These are phyloP conservation scores for Macrocybe gigantea DNA, from an alignment of 768 basidiomycete genomes.

Conservation along the genomic window DNA sequence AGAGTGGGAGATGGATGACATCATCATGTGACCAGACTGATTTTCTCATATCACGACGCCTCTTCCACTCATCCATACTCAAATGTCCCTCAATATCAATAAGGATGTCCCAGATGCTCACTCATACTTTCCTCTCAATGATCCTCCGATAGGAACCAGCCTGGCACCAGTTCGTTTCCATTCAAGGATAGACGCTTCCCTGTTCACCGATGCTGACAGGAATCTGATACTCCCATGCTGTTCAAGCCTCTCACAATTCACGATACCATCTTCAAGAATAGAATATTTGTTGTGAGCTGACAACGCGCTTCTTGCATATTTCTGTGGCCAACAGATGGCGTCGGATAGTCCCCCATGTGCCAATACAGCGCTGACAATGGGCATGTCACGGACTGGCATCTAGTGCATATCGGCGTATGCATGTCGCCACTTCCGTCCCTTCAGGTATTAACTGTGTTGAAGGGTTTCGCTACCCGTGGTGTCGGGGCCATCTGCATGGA, in stretches of 20 bases:
- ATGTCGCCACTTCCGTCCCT: background rate
- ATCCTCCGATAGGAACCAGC: conserved; percentile 45
- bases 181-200: background rate
- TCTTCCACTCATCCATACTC: background rate
- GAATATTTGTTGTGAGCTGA: conserved; percentile 56
- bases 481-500: conserved; percentile 68
- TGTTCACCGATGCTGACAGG: conserved; percentile 28
- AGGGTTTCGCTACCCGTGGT: conserved; percentile 67
- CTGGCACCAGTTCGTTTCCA: conserved; percentile 9
- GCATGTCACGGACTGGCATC: conserved; percentile 77
- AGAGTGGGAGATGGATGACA: background rate
- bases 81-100: conserved; percentile 31
- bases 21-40: background rate
- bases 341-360: conserved; percentile 67
- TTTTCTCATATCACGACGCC: background rate
- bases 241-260: conserved; percentile 64
- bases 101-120: conserved; percentile 40
- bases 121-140: conserved; percentile 56
- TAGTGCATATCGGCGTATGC: conserved; percentile 66
- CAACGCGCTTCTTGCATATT: background rate
- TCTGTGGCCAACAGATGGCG: background rate
- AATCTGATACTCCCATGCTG: conserved; percentile 44
- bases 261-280: conserved; percentile 64
- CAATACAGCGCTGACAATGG: conserved; percentile 74
- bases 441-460: background rate